Base-by-base conservation (phyloP, 1,139 yeast species). In the Saccharomyces hybrid region DNA sequence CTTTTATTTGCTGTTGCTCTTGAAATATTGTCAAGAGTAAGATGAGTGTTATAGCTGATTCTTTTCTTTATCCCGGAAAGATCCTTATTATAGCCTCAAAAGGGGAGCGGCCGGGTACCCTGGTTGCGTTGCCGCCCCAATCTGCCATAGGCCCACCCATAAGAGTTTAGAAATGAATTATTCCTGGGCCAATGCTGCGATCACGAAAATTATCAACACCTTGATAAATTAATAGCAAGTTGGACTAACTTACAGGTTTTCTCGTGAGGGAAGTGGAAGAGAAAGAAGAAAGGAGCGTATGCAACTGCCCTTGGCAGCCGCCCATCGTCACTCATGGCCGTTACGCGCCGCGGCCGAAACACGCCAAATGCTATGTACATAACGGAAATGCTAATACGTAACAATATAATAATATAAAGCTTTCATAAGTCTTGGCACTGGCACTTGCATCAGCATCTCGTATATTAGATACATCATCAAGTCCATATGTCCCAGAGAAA, bases 311-410 rank as follows among this genome's bases (percentile, higher is more conserved):
- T 25, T 16, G 26, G 44, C 44, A 38, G 44, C 44, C 44, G 44
- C 44, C 44, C 44, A 38, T 38, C 44, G 44, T 13, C 8, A 11
- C 44, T 20, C 44, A 20, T 38, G 44, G 44, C 44, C 44, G 44
- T 38, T 38, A 38, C 44, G 44, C 44, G 44, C 44, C 44, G 44
- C 44, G 44, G 44, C 44, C 44, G 26, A 13, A 38, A 38, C 44
- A 38, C 44, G 44, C 44, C 44, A 38, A 38, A 38, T 20, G 23
- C 11, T 14, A 38, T 38, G 44, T 23, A 26, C 13, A 38, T 20
- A 38, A 38, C 25, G 44, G 25, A 38, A 38, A 13, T 8, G 44
- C 44, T 23, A 38, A 38, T 38, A 16, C 11, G 26, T 11, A 16
- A 38, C 25, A 9, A 9, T 23, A 2, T 20, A 20, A 5, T 9